These are phyloP conservation scores for Bruguiera gymnorhiza DNA, from an alignment of 345 rosid genomes.

Conservation along the genomic window DNA sequence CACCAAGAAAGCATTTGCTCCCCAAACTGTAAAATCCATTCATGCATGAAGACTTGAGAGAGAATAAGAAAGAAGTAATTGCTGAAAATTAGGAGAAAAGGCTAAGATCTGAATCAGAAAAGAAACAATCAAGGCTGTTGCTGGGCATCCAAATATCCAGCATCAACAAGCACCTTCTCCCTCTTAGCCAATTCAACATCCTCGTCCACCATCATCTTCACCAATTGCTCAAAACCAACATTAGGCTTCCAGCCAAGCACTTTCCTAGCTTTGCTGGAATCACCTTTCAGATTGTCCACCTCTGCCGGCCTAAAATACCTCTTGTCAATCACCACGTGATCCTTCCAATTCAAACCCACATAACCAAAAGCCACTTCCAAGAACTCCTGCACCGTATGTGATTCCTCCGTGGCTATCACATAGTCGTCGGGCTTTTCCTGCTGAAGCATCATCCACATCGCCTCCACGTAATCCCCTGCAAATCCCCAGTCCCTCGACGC, in stretches of 20 bases:
- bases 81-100: too few relatives aligned
- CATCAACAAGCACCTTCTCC: conserved; percentile 92
- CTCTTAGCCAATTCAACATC: conserved; percentile 79
- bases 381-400: conserved; percentile 90
- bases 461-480: conserved; percentile 93
- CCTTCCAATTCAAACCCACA: conserved; percentile 53
- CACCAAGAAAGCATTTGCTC: neutral
- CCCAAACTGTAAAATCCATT: too few relatives aligned
- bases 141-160: conserved; percentile 80
- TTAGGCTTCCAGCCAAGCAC: conserved; percentile 73
- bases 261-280: conserved; percentile 50
- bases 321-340: conserved; percentile 61
- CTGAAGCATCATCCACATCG: conserved; percentile 99
- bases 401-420: conserved; percentile 92
- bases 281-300: conserved; percentile 62
- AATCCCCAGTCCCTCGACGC: conserved; percentile 98
- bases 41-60: too few relatives aligned
- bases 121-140: conserved; percentile 58
- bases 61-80: too few relatives aligned
- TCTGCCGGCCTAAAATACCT: conserved; percentile 58
- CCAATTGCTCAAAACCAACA: conserved; percentile 76
- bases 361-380: conserved; percentile 76
- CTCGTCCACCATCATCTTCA: conserved; percentile 91
- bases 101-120: neutral
- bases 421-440: conserved; percentile 91